Conservation (phyloP, 1,284 basidiomycete species). For the Microbotryum intermedium region DNA sequence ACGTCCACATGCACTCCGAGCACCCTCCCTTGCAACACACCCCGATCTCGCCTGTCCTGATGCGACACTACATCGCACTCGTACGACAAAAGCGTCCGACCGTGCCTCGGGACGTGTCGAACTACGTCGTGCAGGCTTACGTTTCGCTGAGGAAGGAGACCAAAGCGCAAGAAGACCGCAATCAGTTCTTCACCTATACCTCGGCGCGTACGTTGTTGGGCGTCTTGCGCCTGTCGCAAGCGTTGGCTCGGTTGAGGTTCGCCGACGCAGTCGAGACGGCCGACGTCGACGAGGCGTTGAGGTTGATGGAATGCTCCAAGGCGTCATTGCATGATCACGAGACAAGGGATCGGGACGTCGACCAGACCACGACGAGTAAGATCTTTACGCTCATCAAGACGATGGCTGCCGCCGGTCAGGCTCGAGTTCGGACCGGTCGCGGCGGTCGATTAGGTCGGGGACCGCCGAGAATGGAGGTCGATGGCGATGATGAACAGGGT, state of each 20-base stretch:
- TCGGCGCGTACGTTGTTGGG: slow-evolving; percentile 95
- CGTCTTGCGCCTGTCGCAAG: slow-evolving; percentile 87
- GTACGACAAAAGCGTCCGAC: slow-evolving; percentile 83
- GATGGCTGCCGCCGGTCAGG: slow-evolving; percentile 51
- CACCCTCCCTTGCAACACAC: slow-evolving; percentile 61
- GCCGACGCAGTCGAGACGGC: slow-evolving; percentile 66
- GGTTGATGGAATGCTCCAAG: slow-evolving; percentile 94
- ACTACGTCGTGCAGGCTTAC: slow-evolving; percentile 90
- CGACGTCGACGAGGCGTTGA: slow-evolving; percentile 94
- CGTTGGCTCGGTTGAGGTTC: slow-evolving; percentile 82
- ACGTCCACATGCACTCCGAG: slow-evolving; percentile 91
- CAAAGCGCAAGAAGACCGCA: slow-evolving; percentile 70
- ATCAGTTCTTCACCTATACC: slow-evolving; percentile 85
- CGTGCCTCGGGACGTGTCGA: slow-evolving; percentile 77
- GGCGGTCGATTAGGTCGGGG: slow-evolving; percentile 41
- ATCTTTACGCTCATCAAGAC: slow-evolving; percentile 84
- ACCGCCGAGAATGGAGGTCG: slow-evolving; percentile 51
- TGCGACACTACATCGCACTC: slow-evolving; percentile 93
- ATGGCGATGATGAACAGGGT: slow-evolving; percentile 52
- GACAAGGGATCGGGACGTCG: slow-evolving; percentile 50
- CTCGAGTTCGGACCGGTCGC: slow-evolving; percentile 33
- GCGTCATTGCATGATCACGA: slow-evolving; percentile 71
- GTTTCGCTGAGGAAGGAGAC: slow-evolving; percentile 89
- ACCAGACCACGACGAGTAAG: slow-evolving; percentile 67
- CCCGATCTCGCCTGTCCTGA: slow-evolving; percentile 72